phyloP scores from a whole-genome alignment of 2,329 filamentous ascomycete species.

The Sphaerulina vaccinii region DNA sequence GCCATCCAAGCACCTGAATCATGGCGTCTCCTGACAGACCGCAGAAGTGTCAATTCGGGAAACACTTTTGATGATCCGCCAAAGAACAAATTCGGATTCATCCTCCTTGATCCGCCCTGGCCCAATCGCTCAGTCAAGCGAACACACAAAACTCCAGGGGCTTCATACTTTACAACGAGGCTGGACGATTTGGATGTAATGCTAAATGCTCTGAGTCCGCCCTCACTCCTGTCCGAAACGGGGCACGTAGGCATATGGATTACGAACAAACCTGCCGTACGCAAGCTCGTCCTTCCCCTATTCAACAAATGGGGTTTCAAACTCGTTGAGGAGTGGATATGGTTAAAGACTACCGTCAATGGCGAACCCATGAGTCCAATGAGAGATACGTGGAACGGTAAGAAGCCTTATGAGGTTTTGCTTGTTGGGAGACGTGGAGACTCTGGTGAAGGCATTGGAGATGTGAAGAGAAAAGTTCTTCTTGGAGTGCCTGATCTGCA shows the following conservation, averaged over 20 bases:
- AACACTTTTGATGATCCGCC: conserved; percentile 38
- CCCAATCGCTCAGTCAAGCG: conserved; percentile 72
- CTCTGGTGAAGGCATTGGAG: not conserved
- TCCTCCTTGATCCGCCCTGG: conserved; percentile 78
- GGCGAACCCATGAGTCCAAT: conserved; percentile 66
- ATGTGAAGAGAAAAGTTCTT: conserved; percentile 57
- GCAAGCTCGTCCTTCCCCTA: conserved; percentile 59
- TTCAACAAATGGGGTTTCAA: conserved; percentile 68
- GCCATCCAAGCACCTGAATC: too few relatives aligned
- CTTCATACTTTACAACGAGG: conserved; percentile 35
- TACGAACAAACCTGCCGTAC: conserved; percentile 65
- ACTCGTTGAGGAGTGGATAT: conserved; percentile 69
- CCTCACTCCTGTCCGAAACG: conserved; percentile 51
- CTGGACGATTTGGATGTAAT: conserved; percentile 45
- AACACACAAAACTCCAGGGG: conserved; percentile 45
- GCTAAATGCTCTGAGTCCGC: conserved; percentile 48
- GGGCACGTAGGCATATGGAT: conserved; percentile 72
- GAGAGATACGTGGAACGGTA: conserved; percentile 55
- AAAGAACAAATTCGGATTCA: conserved; percentile 59
- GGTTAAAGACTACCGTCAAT: conserved; percentile 67
- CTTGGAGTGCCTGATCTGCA: conserved; percentile 72
- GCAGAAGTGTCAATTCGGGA: too few relatives aligned
- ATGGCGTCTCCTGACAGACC: too few relatives aligned
- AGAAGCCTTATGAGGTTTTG: conserved; percentile 75
- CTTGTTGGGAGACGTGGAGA: conserved; percentile 54